phyloP scores from a whole-genome alignment of 2,329 filamentous ascomycete species.

The Fonsecaea pugnacius region DNA sequence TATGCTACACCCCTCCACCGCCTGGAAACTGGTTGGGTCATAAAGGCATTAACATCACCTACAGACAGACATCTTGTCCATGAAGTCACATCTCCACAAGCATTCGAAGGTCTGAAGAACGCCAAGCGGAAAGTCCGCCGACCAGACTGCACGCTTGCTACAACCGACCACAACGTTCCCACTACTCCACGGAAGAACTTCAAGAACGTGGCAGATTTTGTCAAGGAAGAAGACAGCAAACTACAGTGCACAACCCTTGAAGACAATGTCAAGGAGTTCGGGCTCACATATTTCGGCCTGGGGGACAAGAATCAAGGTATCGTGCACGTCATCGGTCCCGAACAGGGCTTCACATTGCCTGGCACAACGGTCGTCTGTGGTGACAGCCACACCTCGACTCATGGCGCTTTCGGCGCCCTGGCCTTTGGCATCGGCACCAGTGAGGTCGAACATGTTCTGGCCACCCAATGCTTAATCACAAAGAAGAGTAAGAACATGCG shows the following conservation, averaged over 20 bases:
- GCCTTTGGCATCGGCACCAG: constrained; percentile 98
- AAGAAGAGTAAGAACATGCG: constrained; percentile 99
- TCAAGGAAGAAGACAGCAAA: constrained; percentile 90
- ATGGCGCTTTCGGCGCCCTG: constrained; percentile 92
- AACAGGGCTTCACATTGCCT: constrained; percentile 97
- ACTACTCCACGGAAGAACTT: constrained; percentile 88
- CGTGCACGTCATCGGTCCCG: constrained; percentile 96
- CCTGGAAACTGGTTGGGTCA: background rate
- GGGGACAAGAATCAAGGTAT: constrained; percentile 97
- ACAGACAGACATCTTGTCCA: constrained; percentile 93
- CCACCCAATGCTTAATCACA: constrained; percentile 92
- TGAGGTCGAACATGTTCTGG: constrained; percentile 97
- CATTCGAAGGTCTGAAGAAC: constrained; percentile 92
- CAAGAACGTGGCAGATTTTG: constrained; percentile 91
- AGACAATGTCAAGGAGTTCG: constrained; percentile 96
- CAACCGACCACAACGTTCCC: constrained; percentile 97
- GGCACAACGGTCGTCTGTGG: constrained; percentile 97
- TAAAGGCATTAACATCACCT: constrained; percentile 36
- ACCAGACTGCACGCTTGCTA: constrained; percentile 95
- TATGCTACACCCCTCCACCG: constrained; percentile 49
- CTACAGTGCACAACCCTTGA: constrained; percentile 94
- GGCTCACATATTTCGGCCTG: constrained; percentile 94
- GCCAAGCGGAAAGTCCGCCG: constrained; percentile 84
- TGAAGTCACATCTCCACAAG: constrained; percentile 99
- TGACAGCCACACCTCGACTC: constrained; percentile 97